Evolutionary conservation across 768 basidiomycete genomes (phyloP), one percentile per base, ranked within the genome.

Genomic region (Gymnopilus dilepis): DNA sequence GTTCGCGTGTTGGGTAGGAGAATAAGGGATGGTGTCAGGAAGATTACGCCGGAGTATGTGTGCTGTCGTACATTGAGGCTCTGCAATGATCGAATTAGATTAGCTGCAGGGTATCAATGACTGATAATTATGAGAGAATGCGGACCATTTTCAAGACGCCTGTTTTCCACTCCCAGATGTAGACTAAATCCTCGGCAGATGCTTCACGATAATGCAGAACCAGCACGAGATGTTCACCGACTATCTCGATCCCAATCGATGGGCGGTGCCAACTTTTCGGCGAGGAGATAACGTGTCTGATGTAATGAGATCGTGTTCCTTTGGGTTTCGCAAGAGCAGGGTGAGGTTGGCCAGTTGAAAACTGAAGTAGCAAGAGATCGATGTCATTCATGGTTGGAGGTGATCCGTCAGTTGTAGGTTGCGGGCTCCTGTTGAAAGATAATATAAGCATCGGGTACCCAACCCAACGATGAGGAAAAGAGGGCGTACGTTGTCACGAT

Each of bases 121-220:
- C 26, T 13, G 21, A 12, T 3, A 15, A 9, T 45, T 28, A 4
- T 34, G 26, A 53, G 48, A 5, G 33, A 9, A 12, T 31, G 68
- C 77, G 21, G 51, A 81, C 81, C 67, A 76, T 70, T 59, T 74
- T 73, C 3, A 77, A 58, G 8, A 63, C 64, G 6, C 77, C 78
- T 0, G 73, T 78, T 62, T 72, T 73, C 83, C 83, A 84, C 28
- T 83, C 73, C 56, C 72, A 82, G 1, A 83, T 68, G 50, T 74
- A 81, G 17, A 84, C 67, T 3, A 64, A 62, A 57, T 81, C 76
- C 6, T 66, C 50, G 0, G 63, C 67, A 1, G 53, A 56, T 21
- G 28, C 40, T 1, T 42, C 2, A 21, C 40, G 52, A 58, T 72
- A 74, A 2, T 70, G 67, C 1, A 78, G 70, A 4, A 80, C 67